Evolutionary conservation across 345 rosid genomes (phyloP).

Genomic region (Rhizophora mangle): DNA sequence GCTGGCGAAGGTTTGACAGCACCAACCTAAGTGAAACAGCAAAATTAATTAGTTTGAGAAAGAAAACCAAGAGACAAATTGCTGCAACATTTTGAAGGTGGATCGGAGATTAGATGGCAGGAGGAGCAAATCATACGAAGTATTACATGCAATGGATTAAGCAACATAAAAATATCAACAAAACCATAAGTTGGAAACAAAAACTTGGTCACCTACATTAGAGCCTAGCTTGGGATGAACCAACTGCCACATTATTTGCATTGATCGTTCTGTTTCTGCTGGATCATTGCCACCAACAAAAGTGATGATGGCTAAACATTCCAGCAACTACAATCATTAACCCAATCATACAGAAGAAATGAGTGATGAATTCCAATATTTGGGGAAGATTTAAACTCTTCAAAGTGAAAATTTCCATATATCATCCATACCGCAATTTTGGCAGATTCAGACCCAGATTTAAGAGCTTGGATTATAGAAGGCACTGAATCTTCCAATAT

Average conservation of each 20-base stretch:
- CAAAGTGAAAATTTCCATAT: neutral
- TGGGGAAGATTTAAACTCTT: neutral
- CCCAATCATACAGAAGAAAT: neutral
- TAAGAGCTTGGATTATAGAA: conserved; percentile 66
- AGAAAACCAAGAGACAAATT: neutral
- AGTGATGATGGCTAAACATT: conserved; percentile 78
- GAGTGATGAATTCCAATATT: neutral
- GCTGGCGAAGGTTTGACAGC: conserved; percentile 55
- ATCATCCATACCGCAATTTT: conserved; percentile 49
- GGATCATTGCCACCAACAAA: conserved; percentile 73
- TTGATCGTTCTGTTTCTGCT: conserved; percentile 70
- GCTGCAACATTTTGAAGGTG: too few relatives aligned
- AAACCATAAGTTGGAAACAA: neutral
- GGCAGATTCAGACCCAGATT: conserved; percentile 50
- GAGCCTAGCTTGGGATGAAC: conserved; percentile 81
- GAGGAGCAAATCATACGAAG: too few relatives aligned
- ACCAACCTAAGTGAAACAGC: conserved; percentile 47
- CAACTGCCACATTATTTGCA: conserved; percentile 90
- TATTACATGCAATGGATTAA: neutral
- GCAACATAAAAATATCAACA: neutral
- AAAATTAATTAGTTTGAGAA: neutral
- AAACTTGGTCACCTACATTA: conserved; percentile 59
- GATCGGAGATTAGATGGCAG: too few relatives aligned
- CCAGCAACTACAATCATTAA: conserved; percentile 48
- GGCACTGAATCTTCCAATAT: conserved; percentile 60